Base-by-base conservation (phyloP, 306 rosid species). In the Senna tora region DNA sequence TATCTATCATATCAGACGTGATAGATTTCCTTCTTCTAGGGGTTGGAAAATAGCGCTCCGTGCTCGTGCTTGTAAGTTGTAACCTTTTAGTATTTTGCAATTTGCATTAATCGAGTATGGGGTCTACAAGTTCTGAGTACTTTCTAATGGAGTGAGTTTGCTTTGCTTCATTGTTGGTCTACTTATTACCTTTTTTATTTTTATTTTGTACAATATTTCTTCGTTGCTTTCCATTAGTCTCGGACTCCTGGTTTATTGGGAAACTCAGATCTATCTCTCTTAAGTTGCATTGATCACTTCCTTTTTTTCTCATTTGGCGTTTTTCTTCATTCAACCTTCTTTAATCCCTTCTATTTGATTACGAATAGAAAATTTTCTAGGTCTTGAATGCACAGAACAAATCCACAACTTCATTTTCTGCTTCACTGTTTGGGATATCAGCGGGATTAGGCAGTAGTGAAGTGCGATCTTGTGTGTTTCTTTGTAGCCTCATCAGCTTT, bases 261-360 rank as follows among this genome's bases (percentile, higher is more conserved):
- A 7, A 69, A 14, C 14, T 72, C 73, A 45, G 81, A 81, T 76
- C 74, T 80, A 81, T 76, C 74, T 80, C 57, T 70, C 21, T 50
- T 34, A 11, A 4, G 70, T 47, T 32, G 19, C 68, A 75, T 53
- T 22, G 56, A 76, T 66, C 13, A 42, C 20, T 20, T 65, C 36
- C 19, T 5, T 47, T 34, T 3, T 69, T 63, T 62, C 43, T 43
- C 39, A 42, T 28, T 47, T 20, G 25, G 34, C 10, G 8, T 16
- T 38, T 19, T 5, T 14, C 19, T 46, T 17, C 19, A 14, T 14
- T 15, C 52, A 15, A 46, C 1, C 52, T 15, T 55, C 17, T 68
- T 64, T 49, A 28, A 14, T 33, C 51, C 12, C 65, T 64, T 45
- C 58, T 57, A 21, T 55, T 78, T 67, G 75, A 56, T 41, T 49